Evolutionary conservation across 2,329 filamentous ascomycete species (phyloP).

Genomic region (Paracoccidioides brasiliensis): DNA sequence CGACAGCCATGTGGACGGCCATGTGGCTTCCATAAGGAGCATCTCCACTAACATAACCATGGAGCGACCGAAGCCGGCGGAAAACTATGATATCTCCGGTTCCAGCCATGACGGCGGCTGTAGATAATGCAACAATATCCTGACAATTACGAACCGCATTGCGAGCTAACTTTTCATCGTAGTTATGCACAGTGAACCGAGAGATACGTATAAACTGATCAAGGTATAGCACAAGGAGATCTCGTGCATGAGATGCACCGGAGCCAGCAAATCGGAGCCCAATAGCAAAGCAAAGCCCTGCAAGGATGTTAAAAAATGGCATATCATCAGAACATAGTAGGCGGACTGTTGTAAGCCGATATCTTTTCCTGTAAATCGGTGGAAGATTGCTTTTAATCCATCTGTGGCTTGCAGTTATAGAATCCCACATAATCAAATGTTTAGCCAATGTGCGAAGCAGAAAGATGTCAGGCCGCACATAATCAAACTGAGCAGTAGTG

Average conservation of each 20-base stretch:
- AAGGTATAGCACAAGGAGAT: conserved; percentile 70
- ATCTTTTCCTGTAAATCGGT: conserved; percentile 48
- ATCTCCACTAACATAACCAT: conserved; percentile 71
- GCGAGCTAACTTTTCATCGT: conserved; percentile 72
- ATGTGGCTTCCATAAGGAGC: conserved; percentile 89
- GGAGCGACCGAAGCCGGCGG: conserved; percentile 71
- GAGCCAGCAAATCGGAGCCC: conserved; percentile 64
- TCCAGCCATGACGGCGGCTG: conserved; percentile 85
- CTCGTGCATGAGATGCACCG: conserved; percentile 55
- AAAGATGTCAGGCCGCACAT: conserved; percentile 85
- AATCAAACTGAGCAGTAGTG: conserved; percentile 83
- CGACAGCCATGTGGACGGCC: conserved; percentile 82
- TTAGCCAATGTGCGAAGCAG: conserved; percentile 78
- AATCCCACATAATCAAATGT: conserved; percentile 85
- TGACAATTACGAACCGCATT: conserved; percentile 83
- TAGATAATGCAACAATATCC: conserved; percentile 69
- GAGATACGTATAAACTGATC: conserved; percentile 75
- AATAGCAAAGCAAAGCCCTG: conserved; percentile 68
- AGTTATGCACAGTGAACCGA: conserved; percentile 48
- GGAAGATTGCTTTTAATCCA: conserved; percentile 73
- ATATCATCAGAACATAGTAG: conserved; percentile 68
- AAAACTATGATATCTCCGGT: conserved; percentile 81
- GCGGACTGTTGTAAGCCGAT: conserved; percentile 46
- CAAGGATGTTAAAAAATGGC: conserved; percentile 82
- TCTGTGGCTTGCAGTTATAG: conserved; percentile 55